phyloP scores from a whole-genome alignment of 192 early-diverging fungal species.

The Oehlia diaphana region DNA sequence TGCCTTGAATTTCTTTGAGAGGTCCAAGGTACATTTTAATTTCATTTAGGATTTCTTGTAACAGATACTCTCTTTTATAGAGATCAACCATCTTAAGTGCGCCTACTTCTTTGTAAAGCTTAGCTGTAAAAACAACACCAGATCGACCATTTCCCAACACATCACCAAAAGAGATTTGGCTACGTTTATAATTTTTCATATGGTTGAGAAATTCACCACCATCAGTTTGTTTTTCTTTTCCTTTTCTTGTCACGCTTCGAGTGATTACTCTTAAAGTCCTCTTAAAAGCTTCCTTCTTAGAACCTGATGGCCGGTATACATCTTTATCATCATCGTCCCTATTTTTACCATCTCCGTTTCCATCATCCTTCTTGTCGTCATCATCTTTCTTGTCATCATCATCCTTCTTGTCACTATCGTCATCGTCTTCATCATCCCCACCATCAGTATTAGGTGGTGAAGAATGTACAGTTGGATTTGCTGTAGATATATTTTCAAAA shows the following conservation, averaged over 20 bases:
- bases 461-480: not conserved
- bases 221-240: not conserved
- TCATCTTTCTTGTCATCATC: not conserved
- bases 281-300: not conserved
- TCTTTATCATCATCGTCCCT: too few relatives aligned
- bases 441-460: slow-evolving; percentile 18
- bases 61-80: slow-evolving; percentile 19
- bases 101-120: not conserved
- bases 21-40: slow-evolving; percentile 11
- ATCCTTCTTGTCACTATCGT: not conserved
- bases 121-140: slow-evolving; percentile 10
- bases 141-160: slow-evolving; percentile 19
- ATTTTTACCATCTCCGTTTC: too few relatives aligned
- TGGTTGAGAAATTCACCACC: not conserved
- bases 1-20: not conserved
- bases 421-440: not conserved
- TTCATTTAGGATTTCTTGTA: slow-evolving; percentile 17
- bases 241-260: not conserved
- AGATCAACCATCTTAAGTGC: not conserved
- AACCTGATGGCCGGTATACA: not conserved
- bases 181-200: slow-evolving; percentile 19
- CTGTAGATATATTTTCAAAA: slow-evolving; percentile 26
- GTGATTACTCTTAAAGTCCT: not conserved
- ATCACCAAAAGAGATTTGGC: slow-evolving; percentile 6
- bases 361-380: not conserved